Conservation (phyloP, 441 rosid species). For the Kokia cookei region DNA sequence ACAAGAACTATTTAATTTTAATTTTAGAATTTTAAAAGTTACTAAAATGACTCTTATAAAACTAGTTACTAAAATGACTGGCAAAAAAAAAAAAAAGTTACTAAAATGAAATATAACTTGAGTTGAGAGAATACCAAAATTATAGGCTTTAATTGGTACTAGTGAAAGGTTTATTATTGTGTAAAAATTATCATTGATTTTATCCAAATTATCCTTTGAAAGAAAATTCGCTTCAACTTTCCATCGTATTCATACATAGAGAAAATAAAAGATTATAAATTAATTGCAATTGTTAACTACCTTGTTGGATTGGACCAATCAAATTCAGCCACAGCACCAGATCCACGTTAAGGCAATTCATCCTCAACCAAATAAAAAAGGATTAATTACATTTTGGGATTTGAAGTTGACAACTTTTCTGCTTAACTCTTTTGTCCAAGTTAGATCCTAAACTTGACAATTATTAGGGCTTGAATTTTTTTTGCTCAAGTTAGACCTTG, state of each 20-base stretch:
- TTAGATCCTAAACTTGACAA: no score
- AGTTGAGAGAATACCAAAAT: background rate
- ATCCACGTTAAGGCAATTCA: background rate
- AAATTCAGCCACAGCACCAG: background rate
- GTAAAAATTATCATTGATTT: background rate
- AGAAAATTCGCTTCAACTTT: no score
- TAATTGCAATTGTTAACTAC: background rate
- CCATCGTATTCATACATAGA: background rate
- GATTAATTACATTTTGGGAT: no score
- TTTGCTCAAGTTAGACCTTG: no score
- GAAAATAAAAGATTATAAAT: background rate
- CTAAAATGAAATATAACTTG: background rate
- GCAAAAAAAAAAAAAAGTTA: background rate
- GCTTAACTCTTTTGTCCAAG: no score
- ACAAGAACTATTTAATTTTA: background rate
- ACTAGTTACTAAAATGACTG: background rate
- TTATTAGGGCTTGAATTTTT: no score
- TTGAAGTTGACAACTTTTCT: no score
- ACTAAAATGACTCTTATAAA: no score
- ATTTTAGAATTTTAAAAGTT: background rate
- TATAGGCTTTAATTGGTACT: background rate
- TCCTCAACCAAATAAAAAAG: background rate
- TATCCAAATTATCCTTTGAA: background rate
- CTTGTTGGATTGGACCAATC: background rate
- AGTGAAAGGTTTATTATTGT: background rate